Evolutionary conservation across 192 early-diverging fungal genomes (phyloP), one percentile per base, ranked within the genome.

Genomic region (Umbelopsis isabellina): DNA sequence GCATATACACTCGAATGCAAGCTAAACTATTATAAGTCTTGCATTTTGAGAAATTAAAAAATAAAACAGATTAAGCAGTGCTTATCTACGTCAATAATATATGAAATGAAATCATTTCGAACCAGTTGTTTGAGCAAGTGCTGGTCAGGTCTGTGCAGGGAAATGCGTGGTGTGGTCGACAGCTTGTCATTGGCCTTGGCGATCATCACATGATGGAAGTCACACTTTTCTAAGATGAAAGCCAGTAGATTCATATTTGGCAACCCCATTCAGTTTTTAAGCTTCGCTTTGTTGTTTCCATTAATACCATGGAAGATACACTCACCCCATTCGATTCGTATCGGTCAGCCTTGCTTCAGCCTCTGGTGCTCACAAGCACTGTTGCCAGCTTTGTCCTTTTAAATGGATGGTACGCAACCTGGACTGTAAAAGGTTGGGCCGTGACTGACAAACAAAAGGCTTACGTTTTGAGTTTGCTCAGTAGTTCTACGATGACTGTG

Each of bases 381-480:
- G 8, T 61, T 61, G 27, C 30, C 18, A 61, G 55, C 30, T 18
- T 12, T 16, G 10, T 25, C 18, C 27, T 61, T 35, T n/a, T 61
- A 0, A 30, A 33, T 27, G 30, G 25, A 27, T 61, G 55, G 55
- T 61, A 61, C 25, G 18, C 25, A 7, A 2, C 33, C 16, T 61
- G 55, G 55, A 25, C 18, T 7, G 3, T n/a, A 1, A 37, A 35
- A n/a, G 55, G 55, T 30, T 61, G 55, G 55, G 55, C 27, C 18
- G n/a, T 30, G 10, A 37, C 55, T 13, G 55, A 61, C 25, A 61
- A 35, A 33, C 55, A 77, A 68, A 46, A 52, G 46, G 75, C 75
- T 1, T 77, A 77, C 52, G 75, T 77, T 1, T 48, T 72, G 9
- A 67, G 71, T 25, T 45, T 77, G 10, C 66, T 77, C 12, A 77